phyloP scores from a whole-genome alignment of 352 stramenopile genomes.

The Stramenopiles sp. region DNA sequence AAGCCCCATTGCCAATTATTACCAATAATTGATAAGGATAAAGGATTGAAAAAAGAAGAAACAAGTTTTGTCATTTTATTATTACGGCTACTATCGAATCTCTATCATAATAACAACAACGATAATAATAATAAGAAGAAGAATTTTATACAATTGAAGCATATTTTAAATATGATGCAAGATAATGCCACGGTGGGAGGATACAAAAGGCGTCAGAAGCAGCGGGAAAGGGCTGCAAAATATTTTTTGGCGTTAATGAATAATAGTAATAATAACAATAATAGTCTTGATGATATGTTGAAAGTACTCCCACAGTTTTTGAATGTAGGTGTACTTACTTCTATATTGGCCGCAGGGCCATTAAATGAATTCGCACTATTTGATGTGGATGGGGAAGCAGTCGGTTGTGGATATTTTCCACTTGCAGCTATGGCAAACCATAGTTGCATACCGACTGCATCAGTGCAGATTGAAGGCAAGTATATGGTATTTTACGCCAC shows the following conservation, averaged over 20 bases:
- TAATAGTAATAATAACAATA: not conserved
- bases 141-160: not conserved
- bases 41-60: not conserved
- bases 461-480: not conserved
- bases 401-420: slow-evolving; percentile 1
- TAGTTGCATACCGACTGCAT: not conserved
- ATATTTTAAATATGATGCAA: not conserved
- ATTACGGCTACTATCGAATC: not conserved
- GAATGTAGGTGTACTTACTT: not conserved
- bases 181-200: too few relatives aligned
- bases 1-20: not conserved
- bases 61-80: not conserved
- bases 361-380: slow-evolving; percentile 7
- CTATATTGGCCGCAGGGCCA: not conserved
- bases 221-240: not conserved
- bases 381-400: not conserved
- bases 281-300: not conserved
- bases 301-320: not conserved
- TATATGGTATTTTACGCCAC: slow-evolving; percentile 1
- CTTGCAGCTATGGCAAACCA: not conserved
- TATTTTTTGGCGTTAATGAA: not conserved
- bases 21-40: not conserved
- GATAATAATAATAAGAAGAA: not conserved
- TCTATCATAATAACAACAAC: not conserved
- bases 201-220: too few relatives aligned